Evolutionary conservation across 2,329 filamentous ascomycete species (phyloP), one percentile per base, ranked within the genome.

Genomic region (Trichothecium roseum): DNA sequence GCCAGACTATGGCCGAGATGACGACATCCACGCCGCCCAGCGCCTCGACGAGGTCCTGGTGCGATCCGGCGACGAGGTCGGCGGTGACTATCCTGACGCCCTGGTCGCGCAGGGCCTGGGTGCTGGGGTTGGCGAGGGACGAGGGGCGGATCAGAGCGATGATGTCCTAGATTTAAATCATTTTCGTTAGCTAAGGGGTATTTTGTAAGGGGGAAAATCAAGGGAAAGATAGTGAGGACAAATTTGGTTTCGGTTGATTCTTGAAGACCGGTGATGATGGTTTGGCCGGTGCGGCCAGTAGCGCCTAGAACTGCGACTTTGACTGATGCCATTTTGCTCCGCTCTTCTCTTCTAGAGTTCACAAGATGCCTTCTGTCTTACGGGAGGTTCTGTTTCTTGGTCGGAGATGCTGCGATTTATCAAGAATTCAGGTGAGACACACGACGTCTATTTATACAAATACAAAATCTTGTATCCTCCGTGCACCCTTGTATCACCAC

Each of bases 101-200:
- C 6, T 52, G 55, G 3, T 56, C 49, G 41, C 54, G 44, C 14
- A 75, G 52, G 0, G 48, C 49, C 3, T 52, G 36, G 27, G 63
- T 58, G 12, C 57, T 56, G 3, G 64, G 60, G 36, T 69, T 74
- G 16, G 59, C 43, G n/a, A 62, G 43, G 2, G 69, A 73, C 4
- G 55, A 45, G 8, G 61, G 57, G 14, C 69, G 62, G 8, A 63
- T 54, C 10, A 74, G 53, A 15, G 60, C 62, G 13, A 56, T 58
- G 6, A 74, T 55, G 10, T 69, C 58, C 69, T 70, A 33, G 28
- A 24, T 6, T 24, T 24, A 24, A 10, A 24, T 24, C 20, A 8
- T 14, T 17, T 24, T 18, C 20, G 20, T 6, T 18, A 5, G 8
- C 5, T 18, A 22, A 6, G 20, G 16, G 3, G 8, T 7, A 18